Evolutionary conservation across 352 stramenopile species (phyloP), one percentile per base, ranked within the genome.

Genomic region (Thalassiosira mediterranea): DNA sequence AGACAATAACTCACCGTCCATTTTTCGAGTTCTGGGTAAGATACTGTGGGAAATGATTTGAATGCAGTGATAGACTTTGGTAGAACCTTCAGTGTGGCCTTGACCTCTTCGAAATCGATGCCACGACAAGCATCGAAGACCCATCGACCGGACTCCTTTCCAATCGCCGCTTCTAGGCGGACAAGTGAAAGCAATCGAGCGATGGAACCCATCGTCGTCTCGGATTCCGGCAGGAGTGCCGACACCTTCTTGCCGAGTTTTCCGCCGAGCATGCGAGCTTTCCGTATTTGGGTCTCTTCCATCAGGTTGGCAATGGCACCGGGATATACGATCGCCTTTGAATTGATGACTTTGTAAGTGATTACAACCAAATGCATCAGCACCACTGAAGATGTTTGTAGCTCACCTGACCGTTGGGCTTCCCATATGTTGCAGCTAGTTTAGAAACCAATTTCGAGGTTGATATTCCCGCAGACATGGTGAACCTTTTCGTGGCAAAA

Each of bases 341-440:
- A n/a, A n/a, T n/a, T n/a, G n/a, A n/a, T n/a, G n/a, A n/a, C n/a
- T n/a, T n/a, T n/a, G n/a, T n/a, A n/a, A n/a, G n/a, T n/a, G n/a
- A n/a, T n/a, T n/a, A n/a, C n/a, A n/a, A n/a, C n/a, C n/a, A n/a
- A n/a, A n/a, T n/a, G n/a, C n/a, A n/a, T n/a, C n/a, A n/a, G n/a
- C n/a, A n/a, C n/a, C n/a, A n/a, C n/a, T n/a, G n/a, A n/a, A n/a
- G n/a, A n/a, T n/a, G n/a, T n/a, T n/a, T n/a, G n/a, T n/a, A n/a
- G n/a, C n/a, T n/a, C n/a, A n/a, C n/a, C n/a, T 93, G 87, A 46
- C 87, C 87, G 71, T 93, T 88, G 1, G 87, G 84, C 74, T 93
- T 93, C 1, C 84, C 87, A 68, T 88, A 90, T 0, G 79, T 70
- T 23, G 87, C 87, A 28, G 79, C 76, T 46, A 93, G 69, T 72